These are phyloP conservation scores for Magnaporthales sp. DNA, from an alignment of 2,329 filamentous ascomycete species.

Conservation along the genomic window DNA sequence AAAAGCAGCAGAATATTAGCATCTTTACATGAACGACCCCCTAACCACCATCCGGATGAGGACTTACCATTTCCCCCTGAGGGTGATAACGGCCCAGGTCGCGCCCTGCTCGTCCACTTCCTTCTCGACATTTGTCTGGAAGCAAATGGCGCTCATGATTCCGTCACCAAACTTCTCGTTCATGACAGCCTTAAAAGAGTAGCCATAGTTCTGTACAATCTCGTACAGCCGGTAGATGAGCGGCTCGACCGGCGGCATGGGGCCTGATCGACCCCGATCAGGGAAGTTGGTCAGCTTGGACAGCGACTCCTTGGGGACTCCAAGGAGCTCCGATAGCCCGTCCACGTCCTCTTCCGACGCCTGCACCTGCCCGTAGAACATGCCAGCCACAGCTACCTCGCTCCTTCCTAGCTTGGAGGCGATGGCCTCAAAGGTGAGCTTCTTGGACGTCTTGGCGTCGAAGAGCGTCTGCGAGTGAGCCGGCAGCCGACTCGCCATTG, in stretches of 20 bases:
- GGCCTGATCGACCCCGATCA: constrained; percentile 68
- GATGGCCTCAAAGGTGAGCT: constrained; percentile 73
- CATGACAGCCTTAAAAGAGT: constrained; percentile 88
- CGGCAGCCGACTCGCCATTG: constrained; percentile 61
- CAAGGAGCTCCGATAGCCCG: constrained; percentile 49
- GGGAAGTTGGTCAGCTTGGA: constrained; percentile 60
- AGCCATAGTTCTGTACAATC: constrained; percentile 94
- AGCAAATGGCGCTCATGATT: constrained; percentile 94
- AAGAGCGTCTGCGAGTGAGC: constrained; percentile 66
- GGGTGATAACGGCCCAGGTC: constrained; percentile 76
- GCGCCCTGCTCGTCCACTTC: constrained; percentile 78
- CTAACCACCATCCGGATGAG: neutral
- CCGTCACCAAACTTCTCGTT: constrained; percentile 94
- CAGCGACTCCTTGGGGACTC: constrained; percentile 43
- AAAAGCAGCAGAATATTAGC: constrained; percentile 6
- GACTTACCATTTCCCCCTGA: constrained; percentile 74
- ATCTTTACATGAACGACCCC: neutral
- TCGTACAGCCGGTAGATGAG: constrained; percentile 88
- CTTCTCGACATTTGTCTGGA: constrained; percentile 87
- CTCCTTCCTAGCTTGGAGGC: constrained; percentile 64
- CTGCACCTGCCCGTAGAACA: constrained; percentile 73
- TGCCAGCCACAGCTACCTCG: constrained; percentile 76
- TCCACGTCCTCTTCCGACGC: constrained; percentile 42
- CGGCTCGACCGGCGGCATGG: constrained; percentile 79
- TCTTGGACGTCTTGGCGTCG: constrained; percentile 66